Percentiles rank a stretch among this genome's conserved stretches.
Evolutionary conservation across 768 basidiomycete species (phyloP).

Genomic region (Trametes cinnabarina): DNA sequence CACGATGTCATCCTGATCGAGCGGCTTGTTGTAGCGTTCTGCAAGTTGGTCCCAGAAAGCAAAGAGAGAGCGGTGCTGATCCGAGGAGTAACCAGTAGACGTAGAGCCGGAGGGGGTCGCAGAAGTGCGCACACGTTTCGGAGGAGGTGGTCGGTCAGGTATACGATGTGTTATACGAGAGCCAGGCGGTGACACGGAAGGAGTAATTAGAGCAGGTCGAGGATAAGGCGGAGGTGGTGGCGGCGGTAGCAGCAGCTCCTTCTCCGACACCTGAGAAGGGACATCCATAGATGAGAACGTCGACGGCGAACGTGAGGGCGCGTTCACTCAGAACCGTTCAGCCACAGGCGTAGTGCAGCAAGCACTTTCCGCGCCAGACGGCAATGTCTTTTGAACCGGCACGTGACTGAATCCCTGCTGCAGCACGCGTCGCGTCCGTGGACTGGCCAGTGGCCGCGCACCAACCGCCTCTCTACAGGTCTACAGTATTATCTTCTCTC

Average conservation of each 20-base stretch:
- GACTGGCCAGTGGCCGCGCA: slow-evolving; percentile 4
- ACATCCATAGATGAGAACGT: slow-evolving; percentile 14
- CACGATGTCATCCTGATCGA: slow-evolving; percentile 80
- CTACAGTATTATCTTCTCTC: no score
- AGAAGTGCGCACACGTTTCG: slow-evolving; percentile 49
- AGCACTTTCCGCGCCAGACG: not conserved
- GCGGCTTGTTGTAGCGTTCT: slow-evolving; percentile 59
- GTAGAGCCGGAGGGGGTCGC: slow-evolving; percentile 38
- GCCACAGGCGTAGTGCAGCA: not conserved
- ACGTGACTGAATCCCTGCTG: no score
- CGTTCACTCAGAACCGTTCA: not conserved
- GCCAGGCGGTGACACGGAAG: slow-evolving; percentile 53
- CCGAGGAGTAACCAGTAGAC: slow-evolving; percentile 19
- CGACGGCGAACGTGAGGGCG: not conserved
- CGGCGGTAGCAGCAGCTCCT: no score
- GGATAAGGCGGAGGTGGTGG: not conserved
- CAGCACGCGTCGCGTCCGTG: not conserved
- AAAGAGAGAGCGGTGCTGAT: slow-evolving; percentile 50
- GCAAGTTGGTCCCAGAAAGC: slow-evolving; percentile 68
- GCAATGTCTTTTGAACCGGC: slow-evolving; percentile 8
- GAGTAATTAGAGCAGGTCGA: slow-evolving; percentile 41
- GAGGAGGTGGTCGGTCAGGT: slow-evolving; percentile 35
- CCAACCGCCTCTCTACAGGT: not conserved
- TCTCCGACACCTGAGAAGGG: not conserved
- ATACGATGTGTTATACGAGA: slow-evolving; percentile 28